These are phyloP conservation scores for Wickerhamiella hasegawae DNA, from an alignment of 805 yeast species.

Conservation along the genomic window DNA sequence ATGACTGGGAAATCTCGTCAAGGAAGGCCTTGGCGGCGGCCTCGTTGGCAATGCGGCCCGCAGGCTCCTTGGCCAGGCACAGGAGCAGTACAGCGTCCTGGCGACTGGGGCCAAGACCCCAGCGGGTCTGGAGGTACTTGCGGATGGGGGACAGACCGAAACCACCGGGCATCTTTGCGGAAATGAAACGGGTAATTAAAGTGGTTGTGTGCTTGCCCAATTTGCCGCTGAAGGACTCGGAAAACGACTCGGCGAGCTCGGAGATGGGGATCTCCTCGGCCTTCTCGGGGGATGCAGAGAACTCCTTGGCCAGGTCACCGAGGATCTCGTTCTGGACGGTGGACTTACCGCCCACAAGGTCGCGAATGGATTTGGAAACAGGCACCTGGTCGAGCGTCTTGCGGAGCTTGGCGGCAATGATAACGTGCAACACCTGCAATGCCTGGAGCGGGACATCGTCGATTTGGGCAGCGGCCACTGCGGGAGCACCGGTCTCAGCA, in stretches of 20 bases:
- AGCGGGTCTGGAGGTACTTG: conserved; percentile 78
- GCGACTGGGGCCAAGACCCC: conserved; percentile 88
- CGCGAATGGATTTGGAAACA: conserved; percentile 85
- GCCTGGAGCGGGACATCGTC: conserved; percentile 89
- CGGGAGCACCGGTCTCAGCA: conserved; percentile 38
- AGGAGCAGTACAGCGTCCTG: conserved; percentile 78
- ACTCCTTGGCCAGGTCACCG: conserved; percentile 97
- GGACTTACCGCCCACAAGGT: conserved; percentile 95
- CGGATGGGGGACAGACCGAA: conserved; percentile 84
- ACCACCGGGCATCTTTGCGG: conserved; percentile 99
- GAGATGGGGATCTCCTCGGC: conserved; percentile 96
- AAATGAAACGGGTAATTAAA: conserved; percentile 74
- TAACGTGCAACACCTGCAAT: conserved; percentile 59
- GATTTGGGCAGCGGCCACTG: conserved; percentile 67
- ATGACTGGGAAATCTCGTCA: conserved; percentile 67
- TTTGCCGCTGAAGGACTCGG: conserved; percentile 73
- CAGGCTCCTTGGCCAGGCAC: conserved; percentile 83
- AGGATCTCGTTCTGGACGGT: conserved; percentile 96
- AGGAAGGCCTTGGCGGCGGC: conserved; percentile 81
- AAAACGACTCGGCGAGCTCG: conserved; percentile 91
- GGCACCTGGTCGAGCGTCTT: conserved; percentile 77
- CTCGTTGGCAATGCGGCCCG: conserved; percentile 72
- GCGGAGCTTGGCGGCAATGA: conserved; percentile 92
- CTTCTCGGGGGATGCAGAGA: conserved; percentile 95
- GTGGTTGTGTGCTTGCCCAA: conserved; percentile 90